Percentiles rank a stretch among this genome's conserved stretches.
phyloP scores from a whole-genome alignment of 495 filamentous ascomycete species.

The Annulohypoxylon stygium region DNA sequence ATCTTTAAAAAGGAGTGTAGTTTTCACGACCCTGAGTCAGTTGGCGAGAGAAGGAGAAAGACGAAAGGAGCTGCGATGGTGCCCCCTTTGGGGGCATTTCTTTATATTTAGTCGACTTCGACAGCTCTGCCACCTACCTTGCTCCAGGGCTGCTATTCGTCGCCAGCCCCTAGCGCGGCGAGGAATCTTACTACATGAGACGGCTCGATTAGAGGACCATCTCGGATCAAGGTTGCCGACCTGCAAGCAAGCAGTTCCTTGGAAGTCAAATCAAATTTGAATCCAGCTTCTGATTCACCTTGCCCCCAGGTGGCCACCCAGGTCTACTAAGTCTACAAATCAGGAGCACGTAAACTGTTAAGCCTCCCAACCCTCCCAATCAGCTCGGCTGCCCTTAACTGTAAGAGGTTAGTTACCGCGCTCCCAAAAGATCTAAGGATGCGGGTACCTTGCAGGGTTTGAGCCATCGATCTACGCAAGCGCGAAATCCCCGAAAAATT shows the following conservation, averaged over 20 bases:
- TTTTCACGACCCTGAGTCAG: conserved; percentile 13
- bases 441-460: conserved; percentile 8
- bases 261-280: not conserved
- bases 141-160: not conserved
- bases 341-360: no score
- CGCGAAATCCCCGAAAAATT: not conserved
- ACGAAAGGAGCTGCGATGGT: not conserved
- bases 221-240: not conserved
- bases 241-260: not conserved
- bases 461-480: conserved; percentile 1
- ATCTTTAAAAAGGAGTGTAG: conserved; percentile 9
- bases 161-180: conserved; percentile 14
- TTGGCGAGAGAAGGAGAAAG: not conserved
- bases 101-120: conserved; percentile 2
- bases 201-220: not conserved
- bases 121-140: not conserved
- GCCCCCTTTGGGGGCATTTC: not conserved
- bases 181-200: conserved; percentile 11
- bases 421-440: not conserved
- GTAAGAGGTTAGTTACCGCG: not conserved
- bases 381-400: not conserved
- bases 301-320: not conserved
- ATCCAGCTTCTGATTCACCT: conserved; percentile 2
- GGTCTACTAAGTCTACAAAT: not conserved
- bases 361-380: not conserved